Evolutionary conservation across 192 early-diverging fungal genomes (phyloP).

Genomic region (Chytriomyces hyalinus): DNA sequence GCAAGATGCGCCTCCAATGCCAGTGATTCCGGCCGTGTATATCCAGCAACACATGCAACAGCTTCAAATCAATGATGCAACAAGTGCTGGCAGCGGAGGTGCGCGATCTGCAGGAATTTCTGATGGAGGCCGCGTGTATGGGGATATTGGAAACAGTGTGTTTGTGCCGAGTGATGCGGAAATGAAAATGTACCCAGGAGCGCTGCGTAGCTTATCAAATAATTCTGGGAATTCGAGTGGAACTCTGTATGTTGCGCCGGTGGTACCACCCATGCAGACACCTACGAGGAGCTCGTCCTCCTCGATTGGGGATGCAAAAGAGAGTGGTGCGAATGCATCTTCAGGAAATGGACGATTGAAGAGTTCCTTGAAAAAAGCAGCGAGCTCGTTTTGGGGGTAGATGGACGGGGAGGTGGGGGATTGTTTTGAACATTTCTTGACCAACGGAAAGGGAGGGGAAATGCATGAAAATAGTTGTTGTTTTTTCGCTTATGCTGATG

Average conservation of each 20-base stretch:
- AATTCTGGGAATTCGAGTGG: too few species aligned
- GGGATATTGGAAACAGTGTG: background rate
- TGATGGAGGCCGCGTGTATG: background rate
- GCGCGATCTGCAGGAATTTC: background rate
- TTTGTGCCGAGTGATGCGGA: slow-evolving; percentile 20
- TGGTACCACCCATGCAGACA: background rate
- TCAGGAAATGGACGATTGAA: slow-evolving; percentile 2
- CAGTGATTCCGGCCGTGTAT: slow-evolving; percentile 16
- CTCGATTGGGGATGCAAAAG: background rate
- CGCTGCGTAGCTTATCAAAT: background rate
- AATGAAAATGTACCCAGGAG: slow-evolving; percentile 8
- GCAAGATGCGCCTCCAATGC: slow-evolving; percentile 12
- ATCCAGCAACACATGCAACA: background rate
- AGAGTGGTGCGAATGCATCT: background rate
- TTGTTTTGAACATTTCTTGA: too few species aligned
- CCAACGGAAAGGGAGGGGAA: too few species aligned
- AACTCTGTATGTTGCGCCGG: background rate
- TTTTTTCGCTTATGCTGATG: too few species aligned
- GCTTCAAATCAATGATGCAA: background rate
- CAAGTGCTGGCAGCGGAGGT: background rate
- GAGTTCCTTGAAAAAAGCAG: slow-evolving; percentile 20
- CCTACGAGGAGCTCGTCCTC: too few species aligned
- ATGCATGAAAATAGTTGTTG: too few species aligned
- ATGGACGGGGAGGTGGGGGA: too few species aligned
- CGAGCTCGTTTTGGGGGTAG: slow-evolving; percentile 24